Evolutionary conservation across 495 filamentous ascomycete species (phyloP).

Genomic region (Penicillium fimorum): DNA sequence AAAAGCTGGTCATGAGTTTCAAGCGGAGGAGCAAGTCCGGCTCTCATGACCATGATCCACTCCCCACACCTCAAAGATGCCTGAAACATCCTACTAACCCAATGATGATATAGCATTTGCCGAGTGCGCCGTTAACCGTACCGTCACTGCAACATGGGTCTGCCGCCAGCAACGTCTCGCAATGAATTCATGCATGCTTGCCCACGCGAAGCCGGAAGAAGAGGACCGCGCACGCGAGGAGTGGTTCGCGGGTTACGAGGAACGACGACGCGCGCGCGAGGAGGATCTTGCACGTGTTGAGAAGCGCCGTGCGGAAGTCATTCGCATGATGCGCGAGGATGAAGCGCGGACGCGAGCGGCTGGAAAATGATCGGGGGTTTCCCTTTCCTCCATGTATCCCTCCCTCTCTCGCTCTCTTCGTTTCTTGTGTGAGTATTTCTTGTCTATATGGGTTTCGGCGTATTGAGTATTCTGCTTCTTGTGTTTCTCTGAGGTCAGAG

Average conservation of each 20-base stretch:
- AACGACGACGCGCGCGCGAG: conserved; percentile 62
- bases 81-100: conserved; percentile 8
- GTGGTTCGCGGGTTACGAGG: conserved; percentile 76
- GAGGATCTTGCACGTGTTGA: conserved; percentile 51
- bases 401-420: conserved; percentile 2
- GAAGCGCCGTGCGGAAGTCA: conserved; percentile 46
- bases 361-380: conserved; percentile 22
- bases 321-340: conserved; percentile 56
- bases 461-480: conserved; percentile 15
- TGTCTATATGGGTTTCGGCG: conserved; percentile 26
- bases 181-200: conserved; percentile 94
- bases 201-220: conserved; percentile 77
- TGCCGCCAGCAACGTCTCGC: conserved; percentile 73
- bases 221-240: conserved; percentile 88
- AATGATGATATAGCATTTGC: conserved; percentile 66
- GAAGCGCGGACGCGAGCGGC: conserved; percentile 35
- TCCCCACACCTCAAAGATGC: not conserved
- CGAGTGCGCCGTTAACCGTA: conserved; percentile 80
- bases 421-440: conserved; percentile 18
- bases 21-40: not conserved
- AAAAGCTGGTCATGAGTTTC: not conserved
- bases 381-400: not conserved
- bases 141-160: conserved; percentile 78
- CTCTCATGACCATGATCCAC: conserved; percentile 4
- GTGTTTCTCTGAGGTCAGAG: conserved; percentile 6